Percentiles rank a stretch among this genome's conserved stretches.
phyloP scores from a whole-genome alignment of 164 flowering plant genomes.

The Magnolia changhungtana region DNA sequence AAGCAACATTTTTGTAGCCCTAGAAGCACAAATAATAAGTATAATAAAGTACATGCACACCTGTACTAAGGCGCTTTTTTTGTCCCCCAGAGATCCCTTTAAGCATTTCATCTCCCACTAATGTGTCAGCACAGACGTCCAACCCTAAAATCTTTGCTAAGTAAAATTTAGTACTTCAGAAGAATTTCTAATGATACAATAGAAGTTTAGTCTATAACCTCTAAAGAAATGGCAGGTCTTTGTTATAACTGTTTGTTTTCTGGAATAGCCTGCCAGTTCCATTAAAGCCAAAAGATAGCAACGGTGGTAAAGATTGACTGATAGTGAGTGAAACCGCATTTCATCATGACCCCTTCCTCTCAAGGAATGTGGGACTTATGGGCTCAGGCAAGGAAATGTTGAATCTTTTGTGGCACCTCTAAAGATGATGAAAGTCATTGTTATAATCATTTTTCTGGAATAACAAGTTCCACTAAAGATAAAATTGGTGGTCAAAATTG shows the following conservation, averaged over 20 bases:
- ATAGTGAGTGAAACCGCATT: neutral
- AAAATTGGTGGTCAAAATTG: too few species aligned
- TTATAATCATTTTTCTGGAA: neutral
- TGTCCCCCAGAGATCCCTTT: slow-evolving; percentile 98
- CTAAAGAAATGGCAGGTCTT: neutral
- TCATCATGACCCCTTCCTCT: too few species aligned
- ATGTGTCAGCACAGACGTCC: slow-evolving; percentile 84
- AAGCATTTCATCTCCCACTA: slow-evolving; percentile 94
- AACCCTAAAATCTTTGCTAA: slow-evolving; percentile 86
- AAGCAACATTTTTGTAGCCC: neutral
- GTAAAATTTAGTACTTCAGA: slow-evolving; percentile 35
- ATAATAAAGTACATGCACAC: slow-evolving; percentile 22
- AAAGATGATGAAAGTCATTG: neutral
- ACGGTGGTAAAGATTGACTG: neutral
- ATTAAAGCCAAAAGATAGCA: neutral
- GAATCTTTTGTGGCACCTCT: neutral
- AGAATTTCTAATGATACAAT: neutral
- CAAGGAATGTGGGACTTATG: too few species aligned
- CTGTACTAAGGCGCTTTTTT: slow-evolving; percentile 94
- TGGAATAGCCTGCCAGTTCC: neutral
- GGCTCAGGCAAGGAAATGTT: too few species aligned
- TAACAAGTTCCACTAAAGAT: neutral
- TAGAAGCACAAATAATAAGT: neutral
- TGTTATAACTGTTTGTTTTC: neutral
- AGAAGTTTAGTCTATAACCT: neutral